Percentiles rank a stretch among this genome's conserved stretches.
phyloP scores from a whole-genome alignment of 148 eudicot species.

The Hydrangea macrophylla region DNA sequence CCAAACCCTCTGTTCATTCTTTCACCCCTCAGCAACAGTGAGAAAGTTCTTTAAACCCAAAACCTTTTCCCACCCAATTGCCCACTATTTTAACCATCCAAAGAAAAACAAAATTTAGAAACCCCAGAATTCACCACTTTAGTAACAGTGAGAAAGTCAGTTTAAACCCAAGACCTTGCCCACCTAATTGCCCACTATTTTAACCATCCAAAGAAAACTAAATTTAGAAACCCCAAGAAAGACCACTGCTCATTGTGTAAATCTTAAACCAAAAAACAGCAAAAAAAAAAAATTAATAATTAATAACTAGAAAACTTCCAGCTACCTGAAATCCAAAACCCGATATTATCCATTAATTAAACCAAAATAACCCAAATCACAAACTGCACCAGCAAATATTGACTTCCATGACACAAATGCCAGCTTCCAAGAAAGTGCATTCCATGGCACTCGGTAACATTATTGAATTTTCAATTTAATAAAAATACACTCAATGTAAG shows the following conservation, averaged over 20 bases:
- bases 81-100: slow-evolving; percentile 11
- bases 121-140: too few relatives aligned
- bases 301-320: background rate
- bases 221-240: background rate
- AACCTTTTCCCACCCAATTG: background rate
- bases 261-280: slow-evolving; percentile 4
- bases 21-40: background rate
- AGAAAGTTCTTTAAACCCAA: background rate
- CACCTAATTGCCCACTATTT: slow-evolving; percentile 1
- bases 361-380: slow-evolving; percentile 1
- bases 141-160: background rate
- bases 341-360: background rate
- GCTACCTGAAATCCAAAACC: background rate
- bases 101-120: background rate
- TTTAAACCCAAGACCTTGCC: background rate
- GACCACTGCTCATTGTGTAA: background rate
- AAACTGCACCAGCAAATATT: background rate
- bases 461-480: background rate
- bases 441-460: background rate
- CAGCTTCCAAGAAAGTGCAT: background rate
- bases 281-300: too few relatives aligned
- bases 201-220: slow-evolving; percentile 4
- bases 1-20: too few relatives aligned
- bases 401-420: background rate
- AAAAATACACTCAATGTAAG: slow-evolving; percentile 1